Base-by-base conservation (phyloP, 768 basidiomycete species). In the Suillus sp. region DNA sequence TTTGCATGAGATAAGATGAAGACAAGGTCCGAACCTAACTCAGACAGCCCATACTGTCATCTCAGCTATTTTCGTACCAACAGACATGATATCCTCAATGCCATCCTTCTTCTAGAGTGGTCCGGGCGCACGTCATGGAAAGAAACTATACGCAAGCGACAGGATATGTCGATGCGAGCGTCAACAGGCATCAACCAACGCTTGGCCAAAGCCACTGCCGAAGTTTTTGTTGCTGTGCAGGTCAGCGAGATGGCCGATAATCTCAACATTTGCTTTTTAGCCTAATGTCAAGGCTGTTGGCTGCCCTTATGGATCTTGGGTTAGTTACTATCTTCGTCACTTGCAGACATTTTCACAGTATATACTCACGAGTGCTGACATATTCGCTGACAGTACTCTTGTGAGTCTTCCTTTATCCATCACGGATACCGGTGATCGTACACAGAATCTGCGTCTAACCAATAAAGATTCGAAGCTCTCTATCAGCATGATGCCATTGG, bases 151-250 rank as follows among this genome's bases (percentile, higher is more conserved):
- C 69, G 10, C 62, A 27, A 22, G 81, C 78, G 0, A 54, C 20
- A 35, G 35, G 9, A 25, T 50, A 64, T 8, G 60, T 68, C 1
- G 89, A 92, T 70, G 81, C 87, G 0, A 83, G 81, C 59, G 80
- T 80, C 4, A 81, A 83, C 87, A 0, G 83, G 81, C 59, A 80
- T 80, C 4, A 81, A 83, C 60, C 83, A 84, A 47, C 79, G 87
- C 13, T 82, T 89, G 0, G 80, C 88, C 1, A 83, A 80, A 63
- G 90, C 86, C 0, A 80, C 89, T 3, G 84, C 85, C 0, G 90
- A 92, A 61, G 88, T 89, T 0, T 91, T 88, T 63, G 79, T 92
- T 4, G 89, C 84, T 1, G 74, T 69, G 4, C 81, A 82, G 67
- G 83, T 90, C 2, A 79, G 79, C 16, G 77, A 78, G 25, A 81